Evolutionary conservation across 306 rosid genomes (phyloP), one percentile per base, ranked within the genome.

Genomic region (Prinsepia uniflora): DNA sequence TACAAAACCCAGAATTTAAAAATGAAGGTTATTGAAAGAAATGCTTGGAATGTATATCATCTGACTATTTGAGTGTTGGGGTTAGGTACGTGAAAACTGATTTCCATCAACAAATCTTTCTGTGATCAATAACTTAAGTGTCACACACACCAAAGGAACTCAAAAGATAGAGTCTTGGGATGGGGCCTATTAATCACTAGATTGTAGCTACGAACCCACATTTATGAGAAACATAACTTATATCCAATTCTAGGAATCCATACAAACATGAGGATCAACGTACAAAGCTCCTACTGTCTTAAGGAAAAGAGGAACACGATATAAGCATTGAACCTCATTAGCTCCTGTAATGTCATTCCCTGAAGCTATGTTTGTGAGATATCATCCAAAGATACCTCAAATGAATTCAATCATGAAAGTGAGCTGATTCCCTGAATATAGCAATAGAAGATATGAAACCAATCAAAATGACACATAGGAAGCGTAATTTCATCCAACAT

Each of bases 61-160:
- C n/a, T n/a, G n/a, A n/a, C n/a, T n/a, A n/a, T n/a, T 74, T 95
- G 99, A 72, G 97, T 95, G 81, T 95, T 95, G 74, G 99, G 82
- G 83, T 82, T 91, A 20, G 99, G 99, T 69, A 95, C 81, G 56
- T 95, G 99, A 76, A 95, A 95, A 78, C 96, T 95, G 36, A 95
- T 83, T 85, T 95, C 99, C 99, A 95, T 89, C 82, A 95, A 80
- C 7, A 96, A 95, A 91, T 95, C 99, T 89, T 95, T 95, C 99
- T 95, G 96, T 67, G 52, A 78, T 54, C 65, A 49, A 75, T 24
- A 70, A 52, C 34, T 78, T 24, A 73, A 63, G 50, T 12, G 55
- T 24, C n/a, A 68, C 19, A 10, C 57, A 67, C 61, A 50, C 66
- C 30, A 3, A 40, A 65, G 61, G 65, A 69, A 20, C 72, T 20